Conservation (phyloP, 1,284 basidiomycete genomes). For the Naganishia albida region DNA sequence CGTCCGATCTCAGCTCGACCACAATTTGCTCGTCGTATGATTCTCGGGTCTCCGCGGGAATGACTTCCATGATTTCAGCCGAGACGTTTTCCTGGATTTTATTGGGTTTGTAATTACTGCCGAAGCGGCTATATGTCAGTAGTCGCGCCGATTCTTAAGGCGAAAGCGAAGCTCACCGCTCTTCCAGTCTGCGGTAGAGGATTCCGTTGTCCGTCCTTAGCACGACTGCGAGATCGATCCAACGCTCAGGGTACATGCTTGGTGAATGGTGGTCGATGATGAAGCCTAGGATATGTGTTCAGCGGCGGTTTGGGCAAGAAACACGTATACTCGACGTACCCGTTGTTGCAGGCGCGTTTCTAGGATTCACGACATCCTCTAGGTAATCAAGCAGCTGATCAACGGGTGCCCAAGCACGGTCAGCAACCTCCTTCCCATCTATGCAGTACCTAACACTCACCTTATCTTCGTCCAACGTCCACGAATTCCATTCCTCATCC, state of each 20-base stretch:
- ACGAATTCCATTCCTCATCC: constrained; percentile 92
- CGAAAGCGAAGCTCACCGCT: constrained; percentile 63
- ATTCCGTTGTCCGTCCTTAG: constrained; percentile 82
- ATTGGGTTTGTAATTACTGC: constrained; percentile 79
- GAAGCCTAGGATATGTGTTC: constrained; percentile 69
- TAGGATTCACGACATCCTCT: constrained; percentile 62
- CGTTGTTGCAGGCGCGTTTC: constrained; percentile 44
- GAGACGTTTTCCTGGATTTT: constrained; percentile 99
- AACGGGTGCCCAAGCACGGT: background rate
- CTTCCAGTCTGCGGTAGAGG: constrained; percentile 92
- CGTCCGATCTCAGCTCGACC: constrained; percentile 80
- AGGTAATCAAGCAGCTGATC: constrained; percentile 79
- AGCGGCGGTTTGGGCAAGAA: too few relatives aligned
- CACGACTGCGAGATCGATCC: constrained; percentile 96
- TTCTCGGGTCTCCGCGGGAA: constrained; percentile 81
- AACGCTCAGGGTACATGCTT: constrained; percentile 90
- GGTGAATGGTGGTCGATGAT: constrained; percentile 98
- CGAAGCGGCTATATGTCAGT: background rate
- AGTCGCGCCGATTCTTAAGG: background rate
- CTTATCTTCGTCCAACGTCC: constrained; percentile 93
- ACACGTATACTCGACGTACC: constrained; percentile 43
- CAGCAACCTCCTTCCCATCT: background rate
- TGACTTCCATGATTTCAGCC: constrained; percentile 96
- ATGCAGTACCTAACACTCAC: constrained; percentile 53
- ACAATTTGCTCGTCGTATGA: constrained; percentile 84